phyloP scores from a whole-genome alignment of 176 grass and related monocot species.

The Carex scoparia region DNA sequence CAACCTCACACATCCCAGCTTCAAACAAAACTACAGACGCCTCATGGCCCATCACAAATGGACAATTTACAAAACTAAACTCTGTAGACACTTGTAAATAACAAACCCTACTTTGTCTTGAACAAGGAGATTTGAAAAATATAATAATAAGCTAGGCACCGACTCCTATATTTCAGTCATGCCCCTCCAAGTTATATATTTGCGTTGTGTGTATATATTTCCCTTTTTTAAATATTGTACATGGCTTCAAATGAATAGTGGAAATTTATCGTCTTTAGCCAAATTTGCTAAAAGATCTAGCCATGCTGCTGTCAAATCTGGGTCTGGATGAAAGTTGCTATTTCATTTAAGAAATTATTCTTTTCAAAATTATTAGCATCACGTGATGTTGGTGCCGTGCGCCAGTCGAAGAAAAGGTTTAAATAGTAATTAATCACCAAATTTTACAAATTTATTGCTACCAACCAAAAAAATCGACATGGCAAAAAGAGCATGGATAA shows the following conservation, averaged over 20 bases:
- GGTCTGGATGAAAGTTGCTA: neutral
- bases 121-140: slow-evolving; percentile 1
- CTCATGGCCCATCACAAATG: neutral
- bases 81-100: neutral
- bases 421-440: neutral
- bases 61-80: slow-evolving; percentile 10
- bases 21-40: slow-evolving; percentile 1
- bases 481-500: neutral
- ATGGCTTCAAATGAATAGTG: neutral
- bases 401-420: neutral
- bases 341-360: neutral
- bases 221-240: neutral
- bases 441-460: neutral
- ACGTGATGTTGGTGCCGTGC: neutral
- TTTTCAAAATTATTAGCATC: neutral
- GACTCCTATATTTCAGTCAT: neutral
- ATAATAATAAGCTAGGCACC: too few relatives aligned
- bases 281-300: neutral
- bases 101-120: slow-evolving; percentile 5
- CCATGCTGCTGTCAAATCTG: neutral
- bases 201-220: too few relatives aligned
- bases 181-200: neutral
- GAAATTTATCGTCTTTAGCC: neutral
- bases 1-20: slow-evolving; percentile 1
- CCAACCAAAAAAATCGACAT: neutral